Conservation (phyloP, 2,329 filamentous ascomycete genomes). For the Sporothrix globosa region DNA sequence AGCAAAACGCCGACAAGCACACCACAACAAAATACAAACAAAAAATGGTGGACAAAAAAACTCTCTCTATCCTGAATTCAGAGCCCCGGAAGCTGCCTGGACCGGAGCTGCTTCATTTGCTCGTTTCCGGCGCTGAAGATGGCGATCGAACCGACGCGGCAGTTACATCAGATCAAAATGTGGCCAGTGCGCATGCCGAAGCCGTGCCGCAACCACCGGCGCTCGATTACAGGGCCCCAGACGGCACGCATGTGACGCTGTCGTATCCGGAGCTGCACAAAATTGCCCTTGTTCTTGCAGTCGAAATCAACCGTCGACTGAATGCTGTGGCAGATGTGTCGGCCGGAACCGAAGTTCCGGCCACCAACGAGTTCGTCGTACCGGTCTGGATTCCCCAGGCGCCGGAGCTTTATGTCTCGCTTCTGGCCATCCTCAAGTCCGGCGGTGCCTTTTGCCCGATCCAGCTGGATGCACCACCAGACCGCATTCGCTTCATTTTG, state of each 20-base stretch:
- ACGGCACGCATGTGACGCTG: constrained; percentile 52
- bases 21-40: neutral
- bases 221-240: constrained; percentile 64
- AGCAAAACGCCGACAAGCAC: neutral
- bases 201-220: constrained; percentile 46
- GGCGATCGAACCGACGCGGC: constrained; percentile 27
- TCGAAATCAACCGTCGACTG: constrained; percentile 47
- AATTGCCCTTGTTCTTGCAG: constrained; percentile 60
- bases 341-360: neutral
- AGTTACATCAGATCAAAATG: neutral
- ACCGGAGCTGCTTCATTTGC: constrained; percentile 56
- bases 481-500: constrained; percentile 78
- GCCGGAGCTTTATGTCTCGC: constrained; percentile 74
- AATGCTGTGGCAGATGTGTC: neutral
- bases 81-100: constrained; percentile 48
- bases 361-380: constrained; percentile 56
- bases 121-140: constrained; percentile 54
- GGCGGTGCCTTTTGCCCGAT: constrained; percentile 87
- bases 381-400: constrained; percentile 79
- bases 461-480: constrained; percentile 73
- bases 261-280: constrained; percentile 67
- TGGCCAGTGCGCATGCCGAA: neutral
- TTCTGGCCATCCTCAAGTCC: constrained; percentile 76
- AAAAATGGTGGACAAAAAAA: neutral
- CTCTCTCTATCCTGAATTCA: constrained; percentile 54